Base-by-base conservation (phyloP, 2,329 filamentous ascomycete species). In the Fusarium robinianum region DNA sequence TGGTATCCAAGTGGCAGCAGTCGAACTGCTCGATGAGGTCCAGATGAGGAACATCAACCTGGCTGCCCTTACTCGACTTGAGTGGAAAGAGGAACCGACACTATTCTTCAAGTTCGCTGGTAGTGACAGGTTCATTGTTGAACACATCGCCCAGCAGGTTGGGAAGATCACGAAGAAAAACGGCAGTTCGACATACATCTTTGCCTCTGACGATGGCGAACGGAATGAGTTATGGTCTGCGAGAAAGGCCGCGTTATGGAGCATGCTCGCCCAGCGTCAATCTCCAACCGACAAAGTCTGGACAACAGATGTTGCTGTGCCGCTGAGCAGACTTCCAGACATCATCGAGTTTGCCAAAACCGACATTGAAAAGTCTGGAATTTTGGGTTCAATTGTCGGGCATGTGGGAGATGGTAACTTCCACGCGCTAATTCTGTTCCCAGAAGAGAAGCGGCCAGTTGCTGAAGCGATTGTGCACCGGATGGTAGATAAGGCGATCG, bases 21-120 rank as follows among this genome's bases (percentile, higher is more conserved):
- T 92, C 38, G 88, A 92, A 65, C 84, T 92, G 37, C 70, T 92
- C 9, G 88, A 91, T 64, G 87, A 91, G 51, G 84, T 88, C 16
- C 87, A 90, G 66, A 91, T 92, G 74, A 68, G 64, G 38, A 73
- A 71, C 52, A 75, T 79, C 51, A 77, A 78, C 61, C 67, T 73
- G 12, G 76, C 78, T 1, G 80, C 80, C 3, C 75, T 73, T 61
- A 86, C 83, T 1, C 68, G 70, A 11, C 76, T 76, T 51, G 67
- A 63, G 1, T 87, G 84, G 83, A 76, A 75, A 37, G 83, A 85
- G 58, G 76, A 74, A 1, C 83, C 84, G 0, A 87, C 84, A 0
- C 72, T 88, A 0, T 87, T 88, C 68, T 85, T 87, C 73, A 88
- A 87, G 61, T 88, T 87, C 57, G 74, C 79, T 1, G 83, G 84